Conservation (phyloP, 2,329 filamentous ascomycete genomes). For the Colletotrichum incanum region DNA sequence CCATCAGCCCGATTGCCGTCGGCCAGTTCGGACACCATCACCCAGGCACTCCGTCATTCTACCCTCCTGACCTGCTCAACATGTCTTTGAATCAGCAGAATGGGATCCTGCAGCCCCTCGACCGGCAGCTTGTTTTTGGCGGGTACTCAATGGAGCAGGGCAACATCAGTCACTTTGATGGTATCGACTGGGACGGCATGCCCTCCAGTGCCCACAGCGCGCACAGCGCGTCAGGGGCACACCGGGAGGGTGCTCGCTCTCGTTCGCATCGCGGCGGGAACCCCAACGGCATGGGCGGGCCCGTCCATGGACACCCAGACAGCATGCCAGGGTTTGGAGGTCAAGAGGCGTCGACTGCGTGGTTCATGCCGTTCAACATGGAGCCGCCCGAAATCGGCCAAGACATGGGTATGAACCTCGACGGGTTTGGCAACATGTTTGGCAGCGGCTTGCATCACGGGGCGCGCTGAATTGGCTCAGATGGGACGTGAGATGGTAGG, state of each 20-base stretch:
- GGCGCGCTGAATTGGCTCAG: conserved; percentile 18
- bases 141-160: conserved; percentile 74
- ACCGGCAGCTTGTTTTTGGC: conserved; percentile 83
- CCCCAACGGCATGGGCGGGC: conserved; percentile 51
- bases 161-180: conserved; percentile 58
- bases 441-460: conserved; percentile 51
- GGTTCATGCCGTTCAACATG: conserved; percentile 95
- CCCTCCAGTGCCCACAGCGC: conserved; percentile 51
- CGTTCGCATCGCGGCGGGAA: conserved; percentile 47
- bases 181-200: conserved; percentile 62
- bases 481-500: not conserved
- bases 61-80: conserved; percentile 68
- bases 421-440: conserved; percentile 67
- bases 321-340: conserved; percentile 44
- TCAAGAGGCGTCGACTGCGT: conserved; percentile 75
- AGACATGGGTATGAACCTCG: conserved; percentile 62
- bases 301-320: conserved; percentile 46
- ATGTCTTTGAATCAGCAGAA: conserved; percentile 66
- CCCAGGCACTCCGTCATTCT: conserved; percentile 58
- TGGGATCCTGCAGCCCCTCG: conserved; percentile 77
- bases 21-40: conserved; percentile 56
- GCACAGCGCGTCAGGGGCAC: conserved; percentile 48
- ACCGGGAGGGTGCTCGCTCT: conserved; percentile 39
- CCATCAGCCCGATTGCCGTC: conserved; percentile 66
- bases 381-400: conserved; percentile 78